These are phyloP conservation scores for Tetrapisispora fleetii DNA, from an alignment of 805 yeast genomes.

Conservation along the genomic window DNA sequence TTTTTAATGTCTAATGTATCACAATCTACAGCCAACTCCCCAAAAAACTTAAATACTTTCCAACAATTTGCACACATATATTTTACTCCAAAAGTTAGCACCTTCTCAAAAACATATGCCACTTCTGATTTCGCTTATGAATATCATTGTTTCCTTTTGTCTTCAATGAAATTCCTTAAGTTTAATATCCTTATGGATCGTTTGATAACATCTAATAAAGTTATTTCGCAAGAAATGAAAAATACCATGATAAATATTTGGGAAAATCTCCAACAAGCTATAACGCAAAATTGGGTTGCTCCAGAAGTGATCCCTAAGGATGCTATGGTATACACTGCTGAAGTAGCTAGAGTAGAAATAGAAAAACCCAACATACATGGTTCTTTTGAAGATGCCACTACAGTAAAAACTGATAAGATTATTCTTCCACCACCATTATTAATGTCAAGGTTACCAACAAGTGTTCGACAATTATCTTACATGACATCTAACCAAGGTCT, in stretches of 20 bases:
- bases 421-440: constrained; percentile 1
- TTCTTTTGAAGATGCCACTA: background rate
- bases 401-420: background rate
- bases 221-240: background rate
- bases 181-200: constrained; percentile 1
- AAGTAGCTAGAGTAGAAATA: background rate
- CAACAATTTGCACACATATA: background rate
- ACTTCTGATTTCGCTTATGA: background rate
- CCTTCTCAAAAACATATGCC: too few relatives aligned
- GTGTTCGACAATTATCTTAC: background rate
- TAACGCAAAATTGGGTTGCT: constrained; percentile 1
- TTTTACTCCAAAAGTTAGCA: background rate
- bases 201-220: constrained; percentile 1
- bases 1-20: background rate
- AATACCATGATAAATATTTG: background rate
- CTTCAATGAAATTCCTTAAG: constrained; percentile 1
- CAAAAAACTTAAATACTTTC: background rate
- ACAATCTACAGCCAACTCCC: background rate
- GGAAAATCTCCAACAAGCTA: background rate
- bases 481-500: background rate
- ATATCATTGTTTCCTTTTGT: background rate
- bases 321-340: background rate
- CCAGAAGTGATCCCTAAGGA: background rate
- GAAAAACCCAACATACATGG: background rate
- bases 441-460: background rate